A percentile compares a stretch with the other conserved stretches of the same genome.
Conservation (phyloP, 257 asterid genomes). For the Perilla frutescens region DNA sequence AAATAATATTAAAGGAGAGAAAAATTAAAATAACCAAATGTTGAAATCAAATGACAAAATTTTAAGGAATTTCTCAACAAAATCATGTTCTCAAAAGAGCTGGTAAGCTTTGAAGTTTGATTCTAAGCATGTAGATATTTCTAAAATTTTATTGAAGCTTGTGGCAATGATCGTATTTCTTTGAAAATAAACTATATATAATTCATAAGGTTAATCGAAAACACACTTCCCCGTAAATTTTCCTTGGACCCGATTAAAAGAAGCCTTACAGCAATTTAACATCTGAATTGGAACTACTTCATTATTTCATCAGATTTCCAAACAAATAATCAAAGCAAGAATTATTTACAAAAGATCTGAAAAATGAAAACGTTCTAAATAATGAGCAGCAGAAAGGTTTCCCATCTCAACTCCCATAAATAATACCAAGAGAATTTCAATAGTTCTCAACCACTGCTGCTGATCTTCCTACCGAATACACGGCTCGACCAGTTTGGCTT, state of each 20-base stretch:
- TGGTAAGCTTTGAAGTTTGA: no score
- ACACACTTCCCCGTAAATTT: neutral
- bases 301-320: conserved; percentile 1
- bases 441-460: conserved; percentile 34
- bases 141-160: no score
- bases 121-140: no score
- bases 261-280: neutral
- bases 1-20: no score
- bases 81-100: no score
- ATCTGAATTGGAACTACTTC: neutral
- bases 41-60: no score
- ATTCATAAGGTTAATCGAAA: no score
- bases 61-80: no score
- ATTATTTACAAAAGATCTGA: conserved; percentile 32
- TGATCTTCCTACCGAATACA: conserved; percentile 40
- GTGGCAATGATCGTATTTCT: no score
- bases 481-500: conserved; percentile 32
- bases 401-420: conserved; percentile 7
- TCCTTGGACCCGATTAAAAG: no score
- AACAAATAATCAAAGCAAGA: conserved; percentile 10
- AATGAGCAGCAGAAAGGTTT: conserved; percentile 14
- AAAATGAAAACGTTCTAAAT: neutral
- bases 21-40: no score
- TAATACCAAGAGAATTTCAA: conserved; percentile 1
- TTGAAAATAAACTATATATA: neutral